These are phyloP conservation scores for Yarrowia keelungensis DNA, from an alignment of 805 yeast species.

Conservation along the genomic window DNA sequence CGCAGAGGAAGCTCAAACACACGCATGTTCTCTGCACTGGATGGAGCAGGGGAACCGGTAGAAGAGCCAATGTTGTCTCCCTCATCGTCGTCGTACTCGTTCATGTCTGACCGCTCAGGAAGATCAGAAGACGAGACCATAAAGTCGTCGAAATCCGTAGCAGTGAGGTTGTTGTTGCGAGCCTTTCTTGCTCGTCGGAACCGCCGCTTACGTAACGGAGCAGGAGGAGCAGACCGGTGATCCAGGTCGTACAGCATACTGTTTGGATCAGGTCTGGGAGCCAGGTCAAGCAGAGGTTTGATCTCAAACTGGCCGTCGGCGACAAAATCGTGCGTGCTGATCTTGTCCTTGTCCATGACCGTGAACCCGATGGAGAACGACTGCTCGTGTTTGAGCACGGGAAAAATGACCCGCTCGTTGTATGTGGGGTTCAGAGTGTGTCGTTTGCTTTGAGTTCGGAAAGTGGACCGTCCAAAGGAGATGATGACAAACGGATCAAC, in stretches of 20 bases:
- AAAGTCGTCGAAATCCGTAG: constrained; percentile 29
- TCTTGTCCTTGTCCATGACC: constrained; percentile 82
- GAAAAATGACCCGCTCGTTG: constrained; percentile 81
- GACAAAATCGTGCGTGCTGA: constrained; percentile 83
- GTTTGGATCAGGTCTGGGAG: constrained; percentile 49
- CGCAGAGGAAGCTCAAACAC: constrained; percentile 52
- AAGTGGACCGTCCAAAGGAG: constrained; percentile 87
- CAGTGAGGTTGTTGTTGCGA: constrained; percentile 3
- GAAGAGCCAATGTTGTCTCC: neutral
- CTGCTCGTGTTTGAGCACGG: constrained; percentile 69
- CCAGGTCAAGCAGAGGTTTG: constrained; percentile 53
- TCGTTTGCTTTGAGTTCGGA: constrained; percentile 80
- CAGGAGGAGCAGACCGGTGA: constrained; percentile 6
- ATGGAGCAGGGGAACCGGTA: neutral
- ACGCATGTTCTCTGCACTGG: constrained; percentile 15
- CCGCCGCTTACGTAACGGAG: constrained; percentile 10
- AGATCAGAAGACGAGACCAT: constrained; percentile 12
- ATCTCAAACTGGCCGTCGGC: constrained; percentile 70
- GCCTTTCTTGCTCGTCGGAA: constrained; percentile 18
- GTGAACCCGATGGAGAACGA: constrained; percentile 71
- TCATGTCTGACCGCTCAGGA: constrained; percentile 26
- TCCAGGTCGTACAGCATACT: constrained; percentile 47
- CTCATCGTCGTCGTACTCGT: constrained; percentile 23
- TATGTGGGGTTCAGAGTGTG: constrained; percentile 85
- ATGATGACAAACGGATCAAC: constrained; percentile 97